Evolutionary conservation across 2,329 filamentous ascomycete genomes (phyloP).

Genomic region (Erysiphe neolycopersici): DNA sequence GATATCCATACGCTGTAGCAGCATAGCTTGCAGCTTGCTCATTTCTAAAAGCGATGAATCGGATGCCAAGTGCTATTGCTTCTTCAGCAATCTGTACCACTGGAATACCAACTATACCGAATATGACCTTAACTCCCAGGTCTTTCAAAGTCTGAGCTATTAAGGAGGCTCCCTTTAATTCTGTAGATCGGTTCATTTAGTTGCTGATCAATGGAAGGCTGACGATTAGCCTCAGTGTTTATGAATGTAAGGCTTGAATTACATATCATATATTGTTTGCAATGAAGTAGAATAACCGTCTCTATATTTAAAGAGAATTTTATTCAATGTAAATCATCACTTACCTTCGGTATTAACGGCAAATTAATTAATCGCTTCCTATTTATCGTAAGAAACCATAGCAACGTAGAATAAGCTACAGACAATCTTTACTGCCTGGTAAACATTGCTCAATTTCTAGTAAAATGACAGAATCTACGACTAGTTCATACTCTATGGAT

Average conservation of each 20-base stretch:
- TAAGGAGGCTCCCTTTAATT: constrained; percentile 7
- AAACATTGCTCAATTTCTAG: neutral
- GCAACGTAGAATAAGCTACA: no score
- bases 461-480: constrained; percentile 12
- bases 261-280: no score
- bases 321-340: no score
- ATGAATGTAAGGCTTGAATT: no score
- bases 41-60: constrained; percentile 30
- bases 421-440: no score
- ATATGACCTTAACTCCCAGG: constrained; percentile 11
- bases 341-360: no score
- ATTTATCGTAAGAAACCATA: no score
- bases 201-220: neutral
- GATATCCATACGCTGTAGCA: constrained; percentile 28
- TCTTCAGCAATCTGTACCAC: constrained; percentile 30
- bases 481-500: constrained; percentile 21
- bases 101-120: constrained; percentile 11
- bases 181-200: neutral
- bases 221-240: neutral
- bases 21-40: constrained; percentile 32
- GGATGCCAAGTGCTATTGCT: constrained; percentile 26
- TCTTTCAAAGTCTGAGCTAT: constrained; percentile 10
- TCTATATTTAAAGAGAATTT: no score
- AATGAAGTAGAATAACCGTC: no score
- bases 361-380: no score